These are phyloP conservation scores for Sisymbrium irio DNA, from an alignment of 345 rosid genomes.

Conservation along the genomic window DNA sequence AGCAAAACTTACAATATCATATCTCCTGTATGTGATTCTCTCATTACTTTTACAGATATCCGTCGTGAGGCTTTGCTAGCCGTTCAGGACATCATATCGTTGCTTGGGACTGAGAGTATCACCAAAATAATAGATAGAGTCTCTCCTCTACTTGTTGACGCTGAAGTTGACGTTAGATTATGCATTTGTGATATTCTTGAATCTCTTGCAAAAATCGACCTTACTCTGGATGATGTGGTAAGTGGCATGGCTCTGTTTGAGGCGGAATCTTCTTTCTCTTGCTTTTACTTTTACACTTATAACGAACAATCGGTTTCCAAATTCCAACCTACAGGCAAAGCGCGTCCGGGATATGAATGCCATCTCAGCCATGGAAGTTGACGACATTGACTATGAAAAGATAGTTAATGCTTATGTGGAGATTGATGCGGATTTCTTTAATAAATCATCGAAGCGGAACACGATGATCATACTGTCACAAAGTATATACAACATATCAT, in stretches of 20 bases:
- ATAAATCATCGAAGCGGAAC: slow-evolving; percentile 50
- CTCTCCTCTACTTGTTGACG: slow-evolving; percentile 68
- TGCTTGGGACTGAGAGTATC: slow-evolving; percentile 46
- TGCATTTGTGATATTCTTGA: slow-evolving; percentile 69
- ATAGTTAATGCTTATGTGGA: slow-evolving; percentile 63
- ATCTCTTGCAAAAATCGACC: slow-evolving; percentile 64
- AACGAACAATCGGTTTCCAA: slow-evolving; percentile 15
- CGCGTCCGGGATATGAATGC: slow-evolving; percentile 63
- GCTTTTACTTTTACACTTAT: slow-evolving; percentile 11
- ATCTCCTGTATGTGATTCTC: slow-evolving; percentile 19
- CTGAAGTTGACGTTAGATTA: slow-evolving; percentile 55
- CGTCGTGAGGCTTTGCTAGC: slow-evolving; percentile 53
- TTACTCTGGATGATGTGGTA: slow-evolving; percentile 64
- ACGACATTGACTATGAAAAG: slow-evolving; percentile 76
- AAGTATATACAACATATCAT: slow-evolving; percentile 67
- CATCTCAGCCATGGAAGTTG: slow-evolving; percentile 66
- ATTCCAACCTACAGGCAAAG: slow-evolving; percentile 54
- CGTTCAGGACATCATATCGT: slow-evolving; percentile 54
- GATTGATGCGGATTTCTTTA: slow-evolving; percentile 52
- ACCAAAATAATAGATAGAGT: slow-evolving; percentile 47
- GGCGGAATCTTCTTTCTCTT: slow-evolving; percentile 6
- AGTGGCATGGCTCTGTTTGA: slow-evolving; percentile 19
- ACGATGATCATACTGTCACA: slow-evolving; percentile 71
- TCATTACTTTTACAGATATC: slow-evolving; percentile 48
- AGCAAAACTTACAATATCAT: slow-evolving; percentile 5